Evolutionary conservation across 768 basidiomycete genomes (phyloP).

Genomic region (Asterophora lycoperdoides): DNA sequence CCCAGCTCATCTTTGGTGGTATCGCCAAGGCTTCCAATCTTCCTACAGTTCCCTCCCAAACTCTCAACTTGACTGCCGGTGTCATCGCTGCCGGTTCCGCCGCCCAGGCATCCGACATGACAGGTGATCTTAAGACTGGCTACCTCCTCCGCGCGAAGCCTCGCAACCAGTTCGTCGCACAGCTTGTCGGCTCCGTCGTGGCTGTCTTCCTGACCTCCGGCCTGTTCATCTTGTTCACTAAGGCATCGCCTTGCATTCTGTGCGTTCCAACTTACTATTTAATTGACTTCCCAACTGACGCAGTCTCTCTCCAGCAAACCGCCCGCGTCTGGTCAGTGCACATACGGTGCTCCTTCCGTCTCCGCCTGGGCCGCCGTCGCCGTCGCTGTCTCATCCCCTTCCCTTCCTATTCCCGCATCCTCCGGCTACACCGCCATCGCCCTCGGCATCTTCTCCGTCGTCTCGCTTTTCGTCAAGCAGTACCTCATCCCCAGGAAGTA

Average conservation of each 20-base stretch:
- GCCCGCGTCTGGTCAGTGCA: slow-evolving; percentile 32
- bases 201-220: slow-evolving; percentile 58
- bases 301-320: slow-evolving; percentile 19
- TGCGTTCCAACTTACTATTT: slow-evolving; percentile 18
- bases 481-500: slow-evolving; percentile 47
- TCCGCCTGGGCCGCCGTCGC: slow-evolving; percentile 56
- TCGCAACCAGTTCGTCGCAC: slow-evolving; percentile 57
- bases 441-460: slow-evolving; percentile 40
- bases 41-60: slow-evolving; percentile 31
- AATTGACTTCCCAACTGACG: not conserved
- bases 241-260: slow-evolving; percentile 59
- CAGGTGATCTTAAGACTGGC: slow-evolving; percentile 65
- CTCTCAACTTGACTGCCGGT: slow-evolving; percentile 49
- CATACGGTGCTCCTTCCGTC: slow-evolving; percentile 54
- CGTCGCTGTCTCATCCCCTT: slow-evolving; percentile 43
- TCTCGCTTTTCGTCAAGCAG: slow-evolving; percentile 42
- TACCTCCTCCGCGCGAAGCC: slow-evolving; percentile 65
- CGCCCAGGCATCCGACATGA: slow-evolving; percentile 60
- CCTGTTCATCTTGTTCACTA: slow-evolving; percentile 59
- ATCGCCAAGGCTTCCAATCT: slow-evolving; percentile 45
- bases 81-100: slow-evolving; percentile 52
- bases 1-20: slow-evolving; percentile 64
- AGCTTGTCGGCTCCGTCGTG: slow-evolving; percentile 53
- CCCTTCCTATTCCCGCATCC: slow-evolving; percentile 48
- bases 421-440: slow-evolving; percentile 58